Evolutionary conservation across 2,329 filamentous ascomycete genomes (phyloP).

Genomic region (Alternaria sp.): DNA sequence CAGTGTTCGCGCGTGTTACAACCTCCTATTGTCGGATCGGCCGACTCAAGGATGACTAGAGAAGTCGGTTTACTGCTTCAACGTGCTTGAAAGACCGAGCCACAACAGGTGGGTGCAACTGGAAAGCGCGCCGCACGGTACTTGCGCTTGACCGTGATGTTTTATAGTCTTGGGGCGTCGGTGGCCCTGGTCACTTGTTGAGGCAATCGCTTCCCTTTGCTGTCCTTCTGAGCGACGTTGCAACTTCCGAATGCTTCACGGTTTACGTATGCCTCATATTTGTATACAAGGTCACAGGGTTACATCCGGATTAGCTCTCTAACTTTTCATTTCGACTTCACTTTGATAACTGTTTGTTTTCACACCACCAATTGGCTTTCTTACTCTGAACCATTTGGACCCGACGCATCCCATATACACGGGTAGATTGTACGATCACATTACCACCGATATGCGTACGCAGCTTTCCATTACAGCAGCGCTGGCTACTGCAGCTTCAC

Average conservation of each 20-base stretch:
- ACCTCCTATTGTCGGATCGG: background rate
- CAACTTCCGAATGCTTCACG: background rate
- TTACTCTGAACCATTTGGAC: background rate
- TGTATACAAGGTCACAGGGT: background rate
- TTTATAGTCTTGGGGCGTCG: background rate
- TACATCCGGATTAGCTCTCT: background rate
- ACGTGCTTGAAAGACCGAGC: background rate
- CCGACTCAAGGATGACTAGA: background rate
- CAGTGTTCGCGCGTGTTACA: accelerated
- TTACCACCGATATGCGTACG: conserved; percentile 16
- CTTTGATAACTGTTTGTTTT: background rate
- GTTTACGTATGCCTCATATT: background rate
- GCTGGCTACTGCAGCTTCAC: conserved; percentile 14
- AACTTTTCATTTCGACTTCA: background rate
- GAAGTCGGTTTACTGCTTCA: background rate
- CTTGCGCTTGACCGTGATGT: background rate
- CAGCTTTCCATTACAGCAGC: conserved; percentile 16
- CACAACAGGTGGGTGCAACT: background rate
- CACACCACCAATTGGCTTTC: background rate
- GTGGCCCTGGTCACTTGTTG: background rate
- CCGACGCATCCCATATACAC: background rate
- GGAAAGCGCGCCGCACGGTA: background rate
- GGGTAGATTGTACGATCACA: background rate
- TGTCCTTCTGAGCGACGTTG: background rate
- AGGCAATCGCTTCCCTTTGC: background rate